These are phyloP conservation scores for Cercospora sojina DNA, from an alignment of 2,329 filamentous ascomycete species.

Conservation along the genomic window DNA sequence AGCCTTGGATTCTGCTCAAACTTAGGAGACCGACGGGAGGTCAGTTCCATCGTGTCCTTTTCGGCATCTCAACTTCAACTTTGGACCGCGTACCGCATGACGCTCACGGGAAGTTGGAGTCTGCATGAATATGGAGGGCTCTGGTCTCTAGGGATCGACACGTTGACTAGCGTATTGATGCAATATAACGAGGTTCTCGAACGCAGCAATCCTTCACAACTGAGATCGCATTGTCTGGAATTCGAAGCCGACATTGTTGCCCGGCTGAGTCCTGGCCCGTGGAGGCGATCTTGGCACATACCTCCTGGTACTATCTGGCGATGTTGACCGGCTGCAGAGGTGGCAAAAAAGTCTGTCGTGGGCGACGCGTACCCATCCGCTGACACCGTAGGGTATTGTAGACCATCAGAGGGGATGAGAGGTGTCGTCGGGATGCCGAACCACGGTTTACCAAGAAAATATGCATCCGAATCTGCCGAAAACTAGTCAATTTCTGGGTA, in stretches of 20 bases:
- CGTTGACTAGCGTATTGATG: background rate
- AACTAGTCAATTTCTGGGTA: background rate
- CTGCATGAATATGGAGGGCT: background rate
- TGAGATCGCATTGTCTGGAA: background rate
- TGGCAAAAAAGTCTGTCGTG: background rate
- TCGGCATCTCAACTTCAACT: background rate
- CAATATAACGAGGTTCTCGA: background rate
- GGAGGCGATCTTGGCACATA: background rate
- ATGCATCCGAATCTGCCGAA: background rate
- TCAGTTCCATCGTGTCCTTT: background rate
- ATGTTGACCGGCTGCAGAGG: background rate
- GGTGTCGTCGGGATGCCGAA: background rate
- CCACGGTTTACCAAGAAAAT: background rate
- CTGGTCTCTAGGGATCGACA: background rate
- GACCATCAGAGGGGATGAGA: background rate
- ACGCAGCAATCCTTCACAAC: background rate
- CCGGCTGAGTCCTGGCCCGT: background rate
- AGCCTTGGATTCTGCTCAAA: background rate
- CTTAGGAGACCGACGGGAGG: background rate
- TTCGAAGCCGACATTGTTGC: background rate
- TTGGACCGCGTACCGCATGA: background rate
- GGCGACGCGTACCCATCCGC: background rate
- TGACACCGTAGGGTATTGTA: background rate
- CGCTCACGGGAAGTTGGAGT: background rate
- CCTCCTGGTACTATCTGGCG: background rate